These are phyloP conservation scores for Alternaria sp. DNA, from an alignment of 2,329 filamentous ascomycete species.

Conservation along the genomic window DNA sequence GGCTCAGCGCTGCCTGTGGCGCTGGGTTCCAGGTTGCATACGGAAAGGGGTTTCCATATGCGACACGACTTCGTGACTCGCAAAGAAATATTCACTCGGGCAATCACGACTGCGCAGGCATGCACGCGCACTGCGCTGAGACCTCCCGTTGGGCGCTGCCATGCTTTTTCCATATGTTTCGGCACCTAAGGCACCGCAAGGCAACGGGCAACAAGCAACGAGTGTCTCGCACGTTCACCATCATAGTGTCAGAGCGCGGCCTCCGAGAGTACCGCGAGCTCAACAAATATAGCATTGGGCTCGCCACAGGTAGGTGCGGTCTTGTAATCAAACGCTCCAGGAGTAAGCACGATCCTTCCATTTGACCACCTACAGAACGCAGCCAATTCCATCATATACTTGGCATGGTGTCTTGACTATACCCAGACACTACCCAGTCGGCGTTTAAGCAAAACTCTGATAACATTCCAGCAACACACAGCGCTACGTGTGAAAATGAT, in stretches of 20 bases:
- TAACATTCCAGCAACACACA: neutral
- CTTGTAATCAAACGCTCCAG: neutral
- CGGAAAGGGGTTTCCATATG: neutral
- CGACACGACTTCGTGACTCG: constrained; percentile 1
- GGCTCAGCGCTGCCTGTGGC: constrained; percentile 7
- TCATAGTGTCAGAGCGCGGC: neutral
- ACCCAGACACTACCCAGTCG: neutral
- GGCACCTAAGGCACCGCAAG: neutral
- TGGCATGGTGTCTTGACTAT: neutral
- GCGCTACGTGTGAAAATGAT: neutral
- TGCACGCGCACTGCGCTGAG: neutral
- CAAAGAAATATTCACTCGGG: neutral
- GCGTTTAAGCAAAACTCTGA: neutral
- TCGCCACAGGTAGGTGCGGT: neutral
- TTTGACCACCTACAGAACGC: neutral
- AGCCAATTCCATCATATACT: neutral
- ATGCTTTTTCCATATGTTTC: neutral
- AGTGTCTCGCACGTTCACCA: neutral
- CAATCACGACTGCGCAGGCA: neutral
- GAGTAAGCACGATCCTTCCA: neutral
- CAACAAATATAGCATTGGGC: constrained; percentile 5
- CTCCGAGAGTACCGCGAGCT: constrained; percentile 1
- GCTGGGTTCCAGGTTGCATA: constrained; percentile 2
- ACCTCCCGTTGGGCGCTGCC: constrained; percentile 6
- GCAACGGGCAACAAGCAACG: constrained; percentile 3